A percentile compares a stretch with the other conserved stretches of the same genome.
Evolutionary conservation across 768 basidiomycete species (phyloP).

Genomic region (Nidula microcarpa): DNA sequence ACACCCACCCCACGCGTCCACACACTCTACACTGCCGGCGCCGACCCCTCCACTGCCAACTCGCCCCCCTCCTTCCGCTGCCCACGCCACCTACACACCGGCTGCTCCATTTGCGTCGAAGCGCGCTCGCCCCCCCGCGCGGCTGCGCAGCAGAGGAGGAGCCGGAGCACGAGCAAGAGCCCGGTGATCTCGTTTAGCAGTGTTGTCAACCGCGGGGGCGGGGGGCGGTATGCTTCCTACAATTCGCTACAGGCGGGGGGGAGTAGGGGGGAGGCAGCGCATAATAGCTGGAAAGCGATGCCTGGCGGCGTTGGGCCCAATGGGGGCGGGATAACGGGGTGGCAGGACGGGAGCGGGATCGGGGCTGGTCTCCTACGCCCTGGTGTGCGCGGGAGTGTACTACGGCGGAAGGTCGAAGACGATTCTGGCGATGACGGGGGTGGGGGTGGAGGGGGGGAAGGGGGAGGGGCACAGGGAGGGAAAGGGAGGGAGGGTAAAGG

Average conservation of each 20-base stretch:
- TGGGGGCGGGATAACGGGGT: conserved; percentile 61
- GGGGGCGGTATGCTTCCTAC: background rate
- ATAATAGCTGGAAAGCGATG: conserved; percentile 25
- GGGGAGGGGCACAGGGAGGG: conserved; percentile 21
- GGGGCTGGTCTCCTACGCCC: conserved; percentile 66
- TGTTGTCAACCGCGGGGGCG: background rate
- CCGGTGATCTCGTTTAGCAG: background rate
- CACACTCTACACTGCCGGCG: conserved; percentile 55
- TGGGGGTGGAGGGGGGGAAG: conserved; percentile 21
- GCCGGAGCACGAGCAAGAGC: background rate
- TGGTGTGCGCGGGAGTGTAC: conserved; percentile 50
- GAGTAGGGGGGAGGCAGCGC: conserved; percentile 3
- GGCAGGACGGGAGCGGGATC: conserved; percentile 73
- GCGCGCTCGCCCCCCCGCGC: conserved; percentile 33
- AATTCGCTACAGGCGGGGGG: conserved; percentile 8
- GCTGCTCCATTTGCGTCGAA: conserved; percentile 76
- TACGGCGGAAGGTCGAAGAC: conserved; percentile 51
- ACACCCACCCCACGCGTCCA: conserved; percentile 36
- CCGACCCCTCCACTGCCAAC: conserved; percentile 59
- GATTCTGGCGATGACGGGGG: conserved; percentile 53
- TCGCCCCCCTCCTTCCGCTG: conserved; percentile 64
- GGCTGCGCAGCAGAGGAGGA: background rate
- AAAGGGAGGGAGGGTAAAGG: conserved; percentile 22
- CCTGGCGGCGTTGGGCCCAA: conserved; percentile 28
- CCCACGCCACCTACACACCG: conserved; percentile 68